Conservation (phyloP, 805 yeast genomes). For the Jamesozyma piceae region DNA sequence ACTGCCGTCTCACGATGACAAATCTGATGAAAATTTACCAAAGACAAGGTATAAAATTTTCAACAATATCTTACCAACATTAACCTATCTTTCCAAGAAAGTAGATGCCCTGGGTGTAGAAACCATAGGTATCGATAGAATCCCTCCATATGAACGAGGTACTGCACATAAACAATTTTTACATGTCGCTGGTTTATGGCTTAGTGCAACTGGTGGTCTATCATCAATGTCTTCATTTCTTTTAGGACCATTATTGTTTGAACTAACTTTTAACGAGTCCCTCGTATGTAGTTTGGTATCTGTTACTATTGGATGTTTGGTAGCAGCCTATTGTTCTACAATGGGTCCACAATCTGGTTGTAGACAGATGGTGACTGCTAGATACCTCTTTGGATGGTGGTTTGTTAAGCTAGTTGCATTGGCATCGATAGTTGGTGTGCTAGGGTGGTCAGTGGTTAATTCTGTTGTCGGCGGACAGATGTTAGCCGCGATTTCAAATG, state of each 20-base stretch:
- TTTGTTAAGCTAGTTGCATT: constrained; percentile 67
- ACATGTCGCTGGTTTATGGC: constrained; percentile 65
- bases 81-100: constrained; percentile 30
- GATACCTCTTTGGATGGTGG: constrained; percentile 81
- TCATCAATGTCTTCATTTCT: constrained; percentile 81
- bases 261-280: constrained; percentile 57
- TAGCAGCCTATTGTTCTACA: constrained; percentile 75
- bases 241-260: constrained; percentile 64
- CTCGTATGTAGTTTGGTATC: constrained; percentile 56
- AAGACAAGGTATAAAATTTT: not conserved
- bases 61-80: not conserved
- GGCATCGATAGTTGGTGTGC: constrained; percentile 61
- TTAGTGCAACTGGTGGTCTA: constrained; percentile 79
- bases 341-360: constrained; percentile 91
- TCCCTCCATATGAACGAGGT: constrained; percentile 58
- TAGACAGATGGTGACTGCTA: constrained; percentile 76
- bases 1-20: not conserved
- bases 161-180: constrained; percentile 30
- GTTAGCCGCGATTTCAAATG: constrained; percentile 54
- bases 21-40: not conserved
- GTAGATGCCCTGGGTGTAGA: constrained; percentile 60
- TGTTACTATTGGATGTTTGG: constrained; percentile 55
- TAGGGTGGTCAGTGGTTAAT: constrained; percentile 95
- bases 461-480: constrained; percentile 85
- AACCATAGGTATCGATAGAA: constrained; percentile 69